These are phyloP conservation scores for Arbutus unedo DNA, from an alignment of 148 eudicot species.

Conservation along the genomic window DNA sequence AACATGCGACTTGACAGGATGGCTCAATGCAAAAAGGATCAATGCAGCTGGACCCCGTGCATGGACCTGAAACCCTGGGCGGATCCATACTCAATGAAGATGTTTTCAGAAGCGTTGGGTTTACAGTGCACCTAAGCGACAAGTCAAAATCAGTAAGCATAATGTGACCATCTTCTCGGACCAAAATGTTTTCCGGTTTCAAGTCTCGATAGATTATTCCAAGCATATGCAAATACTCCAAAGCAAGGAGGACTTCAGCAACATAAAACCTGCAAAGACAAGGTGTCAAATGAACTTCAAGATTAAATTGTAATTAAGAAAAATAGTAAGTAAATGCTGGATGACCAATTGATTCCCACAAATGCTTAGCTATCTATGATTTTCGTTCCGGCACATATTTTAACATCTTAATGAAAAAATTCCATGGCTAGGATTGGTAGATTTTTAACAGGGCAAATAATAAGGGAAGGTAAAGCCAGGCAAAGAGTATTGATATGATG, in stretches of 20 bases:
- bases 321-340: not conserved
- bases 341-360: not conserved
- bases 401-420: not conserved
- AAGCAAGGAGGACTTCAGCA: constrained; percentile 36
- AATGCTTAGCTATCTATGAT: not conserved
- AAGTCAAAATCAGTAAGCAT: constrained; percentile 48
- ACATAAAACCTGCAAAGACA: constrained; percentile 30
- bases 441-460: not conserved
- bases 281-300: not conserved
- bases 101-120: constrained; percentile 36
- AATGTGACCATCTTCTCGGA: constrained; percentile 52
- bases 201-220: constrained; percentile 46
- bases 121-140: constrained; percentile 36
- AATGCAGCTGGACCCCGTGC: constrained; percentile 57
- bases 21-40: constrained; percentile 46
- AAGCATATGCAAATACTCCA: constrained; percentile 49
- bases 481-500: not conserved
- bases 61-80: constrained; percentile 15
- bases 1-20: constrained; percentile 39
- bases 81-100: constrained; percentile 19
- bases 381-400: not conserved
- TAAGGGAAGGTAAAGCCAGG: not conserved
- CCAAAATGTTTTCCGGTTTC: constrained; percentile 44
- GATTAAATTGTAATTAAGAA: not conserved
- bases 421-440: not conserved